These are phyloP conservation scores for Aspergillus biplanus DNA, from an alignment of 495 filamentous ascomycete genomes.

Conservation along the genomic window DNA sequence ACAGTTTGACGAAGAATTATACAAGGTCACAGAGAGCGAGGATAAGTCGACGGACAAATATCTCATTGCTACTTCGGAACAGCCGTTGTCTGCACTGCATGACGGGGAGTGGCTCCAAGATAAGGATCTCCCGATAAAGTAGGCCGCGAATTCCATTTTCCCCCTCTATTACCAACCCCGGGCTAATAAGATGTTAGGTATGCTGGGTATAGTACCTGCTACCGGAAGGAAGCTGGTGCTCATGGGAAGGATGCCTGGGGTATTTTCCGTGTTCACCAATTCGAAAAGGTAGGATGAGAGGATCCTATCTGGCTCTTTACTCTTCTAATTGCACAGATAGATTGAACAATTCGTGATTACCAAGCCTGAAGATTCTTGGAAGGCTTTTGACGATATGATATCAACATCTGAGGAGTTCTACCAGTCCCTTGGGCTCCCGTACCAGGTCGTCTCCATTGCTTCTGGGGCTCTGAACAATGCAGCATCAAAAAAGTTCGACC, in stretches of 20 bases:
- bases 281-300: conserved; percentile 74
- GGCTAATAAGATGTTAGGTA: conserved; percentile 52
- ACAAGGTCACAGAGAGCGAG: conserved; percentile 84
- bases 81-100: conserved; percentile 91
- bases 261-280: conserved; percentile 97
- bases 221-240: conserved; percentile 88
- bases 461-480: conserved; percentile 94
- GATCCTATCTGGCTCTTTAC: background rate
- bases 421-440: conserved; percentile 83
- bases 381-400: conserved; percentile 93
- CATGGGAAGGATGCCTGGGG: conserved; percentile 98
- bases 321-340: conserved; percentile 36
- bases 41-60: conserved; percentile 92
- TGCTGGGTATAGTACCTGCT: conserved; percentile 92
- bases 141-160: conserved; percentile 31
- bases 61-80: conserved; percentile 95
- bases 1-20: conserved; percentile 96
- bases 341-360: conserved; percentile 94
- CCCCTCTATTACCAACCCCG: background rate
- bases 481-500: conserved; percentile 91
- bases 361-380: conserved; percentile 93
- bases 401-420: conserved; percentile 90
- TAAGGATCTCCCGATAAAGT: conserved; percentile 85
- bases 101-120: conserved; percentile 89
- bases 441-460: conserved; percentile 89